Base-by-base conservation (phyloP, 1,139 yeast species). In the Lodderomyces oxycetoniae region DNA sequence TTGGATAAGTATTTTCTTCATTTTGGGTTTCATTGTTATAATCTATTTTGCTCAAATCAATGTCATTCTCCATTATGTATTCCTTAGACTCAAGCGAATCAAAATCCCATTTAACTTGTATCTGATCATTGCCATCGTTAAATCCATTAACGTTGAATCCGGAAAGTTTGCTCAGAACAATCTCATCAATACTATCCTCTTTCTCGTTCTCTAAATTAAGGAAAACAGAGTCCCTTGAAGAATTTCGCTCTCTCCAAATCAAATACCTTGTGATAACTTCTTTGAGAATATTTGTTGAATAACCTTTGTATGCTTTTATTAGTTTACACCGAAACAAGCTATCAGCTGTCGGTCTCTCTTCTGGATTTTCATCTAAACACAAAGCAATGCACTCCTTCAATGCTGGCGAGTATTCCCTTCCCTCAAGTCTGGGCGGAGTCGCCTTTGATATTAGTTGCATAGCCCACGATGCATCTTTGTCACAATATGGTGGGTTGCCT, bases 401-500 rank as follows among this genome's bases (percentile, higher is more conserved):
- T 1, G 72, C 61, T 0, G 82, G 57, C 0, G 95, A 77, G 53
- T 86, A 87, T 43, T 80, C 87, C 35, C 91, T 66, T 5, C 98
- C 97, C 52, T 93, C 98, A 35, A 93, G 64, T 41, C 98, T 69
- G 3, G 98, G 95, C 4, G 98, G 98, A 33, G 89, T 86, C 48
- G 85, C 86, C 44, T 89, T 85, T 0, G 96, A 86, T 39, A 93
- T 89, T 57, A 91, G 63, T 54, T 87, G 91, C 86, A 93, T 85
- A 1, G 96, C 98, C 62, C 96, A 74, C 67, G 84, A 71, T 1
- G 96, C 96, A 50, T 91, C 98, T 48, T 86, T 87, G 45, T 91
- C 97, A 47, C 96, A 80, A 52, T 88, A 89, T 0, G 99, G 99
- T 2, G 99, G 99, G 48, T 87, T 87, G 0, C 98, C 98, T 0